Percentiles rank a stretch among this genome's conserved stretches.
Evolutionary conservation across 768 basidiomycete genomes (phyloP).

Genomic region (Termitomyces eurrhizus): DNA sequence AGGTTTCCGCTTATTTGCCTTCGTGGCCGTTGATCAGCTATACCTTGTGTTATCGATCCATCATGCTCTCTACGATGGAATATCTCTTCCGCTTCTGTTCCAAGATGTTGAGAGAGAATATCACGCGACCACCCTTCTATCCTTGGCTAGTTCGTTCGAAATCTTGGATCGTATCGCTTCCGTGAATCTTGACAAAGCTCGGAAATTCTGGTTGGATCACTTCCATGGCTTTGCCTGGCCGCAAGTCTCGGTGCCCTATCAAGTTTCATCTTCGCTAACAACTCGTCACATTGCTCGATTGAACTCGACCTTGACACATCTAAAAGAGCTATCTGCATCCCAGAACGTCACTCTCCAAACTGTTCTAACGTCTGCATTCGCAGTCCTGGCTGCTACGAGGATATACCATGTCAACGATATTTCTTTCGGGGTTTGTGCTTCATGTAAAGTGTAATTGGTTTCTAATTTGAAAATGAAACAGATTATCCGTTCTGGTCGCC

Average conservation of each 20-base stretch:
- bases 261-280: constrained; percentile 1
- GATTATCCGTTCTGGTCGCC: constrained; percentile 32
- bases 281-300: constrained; percentile 16
- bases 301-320: constrained; percentile 16
- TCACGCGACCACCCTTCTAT: constrained; percentile 2
- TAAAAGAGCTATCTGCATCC: constrained; percentile 23
- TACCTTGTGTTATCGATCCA: constrained; percentile 29
- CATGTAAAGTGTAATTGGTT: neutral
- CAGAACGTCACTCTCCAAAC: constrained; percentile 30
- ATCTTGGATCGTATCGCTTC: constrained; percentile 24
- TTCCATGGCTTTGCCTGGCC: constrained; percentile 26
- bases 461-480: constrained; percentile 7
- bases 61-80: constrained; percentile 32
- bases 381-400: constrained; percentile 19
- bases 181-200: constrained; percentile 19
- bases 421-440: constrained; percentile 28
- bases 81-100: constrained; percentile 26
- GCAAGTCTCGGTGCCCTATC: constrained; percentile 2
- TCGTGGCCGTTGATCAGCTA: constrained; percentile 5
- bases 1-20: constrained; percentile 22
- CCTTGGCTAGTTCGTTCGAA: constrained; percentile 12
- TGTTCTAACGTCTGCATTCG: constrained; percentile 27
- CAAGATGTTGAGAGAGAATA: constrained; percentile 25
- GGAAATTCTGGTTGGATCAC: constrained; percentile 24
- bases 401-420: constrained; percentile 26